Evolutionary conservation across 139 green algal genomes (phyloP).

Genomic region (Chlorella sorokiniana): DNA sequence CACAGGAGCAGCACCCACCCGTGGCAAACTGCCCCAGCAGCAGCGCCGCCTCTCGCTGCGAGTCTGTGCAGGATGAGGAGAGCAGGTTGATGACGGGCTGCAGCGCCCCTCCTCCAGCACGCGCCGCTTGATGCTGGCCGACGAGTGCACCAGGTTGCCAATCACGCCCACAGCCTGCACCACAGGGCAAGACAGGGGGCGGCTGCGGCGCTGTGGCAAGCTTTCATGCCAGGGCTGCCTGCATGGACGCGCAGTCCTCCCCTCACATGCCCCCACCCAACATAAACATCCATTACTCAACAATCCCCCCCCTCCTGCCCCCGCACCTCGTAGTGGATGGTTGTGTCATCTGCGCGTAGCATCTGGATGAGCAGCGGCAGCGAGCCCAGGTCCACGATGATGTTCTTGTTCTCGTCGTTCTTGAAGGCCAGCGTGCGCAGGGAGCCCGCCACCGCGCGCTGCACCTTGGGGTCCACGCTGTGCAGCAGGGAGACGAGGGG

Average conservation of each 20-base stretch:
- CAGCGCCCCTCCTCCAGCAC: slow-evolving; percentile 90
- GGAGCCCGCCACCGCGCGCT: slow-evolving; percentile 84
- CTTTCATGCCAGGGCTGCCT: background rate
- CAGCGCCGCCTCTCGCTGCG: slow-evolving; percentile 93
- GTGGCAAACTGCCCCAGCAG: slow-evolving; percentile 98
- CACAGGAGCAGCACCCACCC: background rate
- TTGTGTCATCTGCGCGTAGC: slow-evolving; percentile 87
- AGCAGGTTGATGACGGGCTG: slow-evolving; percentile 97
- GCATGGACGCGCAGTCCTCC: background rate
- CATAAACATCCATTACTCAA: background rate
- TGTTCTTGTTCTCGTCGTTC: slow-evolving; percentile 98
- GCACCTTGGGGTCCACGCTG: slow-evolving; percentile 85
- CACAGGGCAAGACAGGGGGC: background rate
- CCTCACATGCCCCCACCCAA: background rate
- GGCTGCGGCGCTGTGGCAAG: too few relatives aligned
- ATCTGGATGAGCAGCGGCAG: slow-evolving; percentile 95
- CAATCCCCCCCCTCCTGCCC: background rate
- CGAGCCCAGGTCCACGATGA: slow-evolving; percentile 93
- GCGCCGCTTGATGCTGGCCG: slow-evolving; percentile 73
- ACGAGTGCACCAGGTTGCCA: slow-evolving; percentile 97
- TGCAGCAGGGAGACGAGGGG: slow-evolving; percentile 89
- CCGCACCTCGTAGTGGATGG: slow-evolving; percentile 90
- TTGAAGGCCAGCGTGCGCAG: slow-evolving; percentile 98
- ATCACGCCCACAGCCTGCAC: slow-evolving; percentile 92
- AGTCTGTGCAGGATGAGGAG: slow-evolving; percentile 82